phyloP scores from a whole-genome alignment of 352 stramenopile species.

The Pythium apleroticum region DNA sequence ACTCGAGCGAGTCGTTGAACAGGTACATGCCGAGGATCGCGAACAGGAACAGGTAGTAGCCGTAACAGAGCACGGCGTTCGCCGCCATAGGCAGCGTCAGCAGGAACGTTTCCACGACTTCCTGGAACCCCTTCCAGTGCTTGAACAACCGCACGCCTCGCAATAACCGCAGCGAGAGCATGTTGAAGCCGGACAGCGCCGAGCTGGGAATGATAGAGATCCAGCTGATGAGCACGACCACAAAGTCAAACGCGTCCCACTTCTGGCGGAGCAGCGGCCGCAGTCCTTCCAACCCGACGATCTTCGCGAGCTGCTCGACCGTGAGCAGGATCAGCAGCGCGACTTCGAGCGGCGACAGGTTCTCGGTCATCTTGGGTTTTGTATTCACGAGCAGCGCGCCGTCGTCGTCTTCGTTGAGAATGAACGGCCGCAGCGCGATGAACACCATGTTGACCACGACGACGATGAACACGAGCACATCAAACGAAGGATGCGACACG shows the following conservation, averaged over 20 bases:
- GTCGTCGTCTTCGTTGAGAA: slow-evolving; percentile 43
- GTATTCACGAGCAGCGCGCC: slow-evolving; percentile 30
- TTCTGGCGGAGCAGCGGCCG: slow-evolving; percentile 54
- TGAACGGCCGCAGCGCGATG: slow-evolving; percentile 64
- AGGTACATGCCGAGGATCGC: slow-evolving; percentile 86
- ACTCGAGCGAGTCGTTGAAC: slow-evolving; percentile 79
- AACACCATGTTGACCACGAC: slow-evolving; percentile 68
- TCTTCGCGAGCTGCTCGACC: slow-evolving; percentile 62
- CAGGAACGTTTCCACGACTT: slow-evolving; percentile 79
- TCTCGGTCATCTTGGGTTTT: slow-evolving; percentile 42
- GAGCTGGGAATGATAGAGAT: slow-evolving; percentile 45
- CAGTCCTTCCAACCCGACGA: slow-evolving; percentile 64
- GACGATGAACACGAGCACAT: slow-evolving; percentile 63
- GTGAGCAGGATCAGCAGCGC: slow-evolving; percentile 66
- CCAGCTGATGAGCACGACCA: slow-evolving; percentile 64
- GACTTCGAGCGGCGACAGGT: slow-evolving; percentile 59
- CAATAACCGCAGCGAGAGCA: slow-evolving; percentile 75
- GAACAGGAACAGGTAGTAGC: slow-evolving; percentile 87
- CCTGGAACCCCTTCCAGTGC: slow-evolving; percentile 72
- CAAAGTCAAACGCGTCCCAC: slow-evolving; percentile 73
- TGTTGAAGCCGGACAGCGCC: slow-evolving; percentile 58
- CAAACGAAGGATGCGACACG: slow-evolving; percentile 68
- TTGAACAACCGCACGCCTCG: slow-evolving; percentile 69
- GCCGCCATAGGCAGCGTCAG: slow-evolving; percentile 65
- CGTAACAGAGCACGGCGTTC: slow-evolving; percentile 77